Evolutionary conservation across 2,329 filamentous ascomycete species (phyloP).

Genomic region (Penicillium sp.): DNA sequence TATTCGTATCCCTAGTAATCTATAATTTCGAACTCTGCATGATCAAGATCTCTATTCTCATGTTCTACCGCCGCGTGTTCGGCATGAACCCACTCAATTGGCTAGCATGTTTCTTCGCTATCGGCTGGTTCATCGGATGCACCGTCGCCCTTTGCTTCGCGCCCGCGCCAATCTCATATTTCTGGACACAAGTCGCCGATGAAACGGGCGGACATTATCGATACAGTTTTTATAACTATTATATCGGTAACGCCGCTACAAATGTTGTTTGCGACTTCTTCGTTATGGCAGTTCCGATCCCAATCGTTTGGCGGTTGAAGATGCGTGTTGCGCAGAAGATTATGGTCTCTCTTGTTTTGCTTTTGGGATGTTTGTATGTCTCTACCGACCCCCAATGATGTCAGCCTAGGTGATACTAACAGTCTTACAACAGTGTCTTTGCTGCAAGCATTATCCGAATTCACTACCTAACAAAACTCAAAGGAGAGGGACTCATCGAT

Average conservation of each 20-base stretch:
- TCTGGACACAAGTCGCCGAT: slow-evolving; percentile 6
- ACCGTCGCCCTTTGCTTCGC: slow-evolving; percentile 2
- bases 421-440: slow-evolving; percentile 4
- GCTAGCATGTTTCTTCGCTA: not conserved
- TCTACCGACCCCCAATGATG: not conserved
- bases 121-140: slow-evolving; percentile 4
- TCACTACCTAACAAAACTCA: slow-evolving; percentile 6
- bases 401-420: not conserved
- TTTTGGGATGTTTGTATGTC: slow-evolving; percentile 8
- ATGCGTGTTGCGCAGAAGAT: slow-evolving; percentile 10
- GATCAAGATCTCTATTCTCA: slow-evolving; percentile 5
- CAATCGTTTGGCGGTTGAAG: slow-evolving; percentile 8
- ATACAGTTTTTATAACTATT: slow-evolving; percentile 9
- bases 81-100: slow-evolving; percentile 8
- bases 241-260: slow-evolving; percentile 10
- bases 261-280: slow-evolving; percentile 10
- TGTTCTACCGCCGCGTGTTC: slow-evolving; percentile 13
- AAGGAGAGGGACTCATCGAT: not conserved
- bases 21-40: slow-evolving; percentile 8
- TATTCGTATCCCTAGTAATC: slow-evolving; percentile 7
- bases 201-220: not conserved
- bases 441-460: slow-evolving; percentile 7
- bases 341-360: slow-evolving; percentile 3
- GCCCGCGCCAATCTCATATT: slow-evolving; percentile 7
- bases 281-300: slow-evolving; percentile 7